Conservation (phyloP, 1,139 yeast species). For the Kodamaea anthophila region DNA sequence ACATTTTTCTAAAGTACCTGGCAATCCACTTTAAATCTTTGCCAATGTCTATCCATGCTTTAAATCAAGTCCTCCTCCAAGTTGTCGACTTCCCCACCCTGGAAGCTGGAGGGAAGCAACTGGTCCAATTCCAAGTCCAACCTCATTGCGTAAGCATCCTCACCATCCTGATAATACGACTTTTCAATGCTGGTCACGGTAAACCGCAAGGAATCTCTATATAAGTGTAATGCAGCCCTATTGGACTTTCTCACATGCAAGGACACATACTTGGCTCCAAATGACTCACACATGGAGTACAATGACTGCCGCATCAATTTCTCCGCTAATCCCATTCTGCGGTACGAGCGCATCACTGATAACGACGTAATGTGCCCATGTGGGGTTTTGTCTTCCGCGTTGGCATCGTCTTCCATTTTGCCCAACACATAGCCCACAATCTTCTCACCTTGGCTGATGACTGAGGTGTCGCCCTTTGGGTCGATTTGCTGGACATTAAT, state of each 20-base stretch:
- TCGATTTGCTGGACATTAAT: conserved; percentile 26
- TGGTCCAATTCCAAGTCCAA: conserved; percentile 55
- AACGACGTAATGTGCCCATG: conserved; percentile 94
- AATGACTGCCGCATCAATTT: conserved; percentile 84
- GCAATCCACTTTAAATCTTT: not conserved
- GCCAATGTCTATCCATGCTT: no score
- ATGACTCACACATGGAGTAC: conserved; percentile 75
- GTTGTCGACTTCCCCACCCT: conserved; percentile 47
- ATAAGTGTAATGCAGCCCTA: conserved; percentile 88
- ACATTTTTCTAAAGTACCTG: no score
- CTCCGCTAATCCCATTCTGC: conserved; percentile 93
- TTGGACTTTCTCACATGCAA: conserved; percentile 92
- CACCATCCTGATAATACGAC: conserved; percentile 92
- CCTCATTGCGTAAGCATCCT: conserved; percentile 97
- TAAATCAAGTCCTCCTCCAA: conserved; percentile 31
- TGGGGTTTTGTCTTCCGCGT: conserved; percentile 62
- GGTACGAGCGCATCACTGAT: conserved; percentile 90
- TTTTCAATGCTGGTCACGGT: conserved; percentile 78
- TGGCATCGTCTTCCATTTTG: conserved; percentile 94
- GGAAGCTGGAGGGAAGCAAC: conserved; percentile 51
- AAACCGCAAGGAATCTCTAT: conserved; percentile 78
- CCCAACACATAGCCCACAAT: conserved; percentile 93
- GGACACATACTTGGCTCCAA: conserved; percentile 78
- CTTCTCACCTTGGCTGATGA: conserved; percentile 62
- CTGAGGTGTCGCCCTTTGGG: conserved; percentile 49